Percentiles rank a stretch among this genome's conserved stretches.
phyloP scores from a whole-genome alignment of 2,329 filamentous ascomycete species.

The Fusarium protoensiforme region DNA sequence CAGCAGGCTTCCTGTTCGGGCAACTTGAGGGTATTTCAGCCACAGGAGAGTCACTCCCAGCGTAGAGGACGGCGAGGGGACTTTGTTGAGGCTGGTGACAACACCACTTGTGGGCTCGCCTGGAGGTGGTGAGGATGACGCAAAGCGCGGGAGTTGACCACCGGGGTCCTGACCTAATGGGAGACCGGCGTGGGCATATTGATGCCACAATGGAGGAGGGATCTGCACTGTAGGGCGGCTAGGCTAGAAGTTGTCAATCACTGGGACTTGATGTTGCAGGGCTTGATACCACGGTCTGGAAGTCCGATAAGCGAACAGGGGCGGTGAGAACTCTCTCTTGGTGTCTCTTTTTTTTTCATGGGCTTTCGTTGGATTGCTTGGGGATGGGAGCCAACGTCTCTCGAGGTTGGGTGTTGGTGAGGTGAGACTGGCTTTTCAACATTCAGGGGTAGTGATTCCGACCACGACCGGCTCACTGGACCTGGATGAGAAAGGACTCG shows the following conservation, averaged over 20 bases:
- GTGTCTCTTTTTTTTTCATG: neutral
- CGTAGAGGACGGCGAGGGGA: neutral
- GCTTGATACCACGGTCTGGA: neutral
- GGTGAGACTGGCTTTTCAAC: neutral
- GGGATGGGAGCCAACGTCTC: neutral
- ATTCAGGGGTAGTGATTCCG: neutral
- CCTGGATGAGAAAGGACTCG: neutral
- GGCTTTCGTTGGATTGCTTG: neutral
- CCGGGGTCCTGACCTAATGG: neutral
- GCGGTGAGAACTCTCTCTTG: neutral
- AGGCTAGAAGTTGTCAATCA: slow-evolving; percentile 22
- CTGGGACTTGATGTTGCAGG: slow-evolving; percentile 10
- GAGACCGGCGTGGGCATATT: slow-evolving; percentile 25
- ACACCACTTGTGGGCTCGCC: slow-evolving; percentile 14
- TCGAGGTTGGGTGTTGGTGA: neutral
- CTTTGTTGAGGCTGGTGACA: slow-evolving; percentile 20
- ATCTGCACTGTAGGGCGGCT: slow-evolving; percentile 25
- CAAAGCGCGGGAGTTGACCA: slow-evolving; percentile 1
- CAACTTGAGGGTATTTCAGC: slow-evolving; percentile 31
- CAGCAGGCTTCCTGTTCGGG: slow-evolving; percentile 40
- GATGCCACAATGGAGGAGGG: slow-evolving; percentile 12
- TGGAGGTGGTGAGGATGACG: slow-evolving; percentile 19
- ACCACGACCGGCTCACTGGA: neutral
- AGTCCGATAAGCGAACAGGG: slow-evolving; percentile 11
- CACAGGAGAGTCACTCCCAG: slow-evolving; percentile 15